Base-by-base conservation (phyloP, 345 rosid species). In the Salix viminalis region DNA sequence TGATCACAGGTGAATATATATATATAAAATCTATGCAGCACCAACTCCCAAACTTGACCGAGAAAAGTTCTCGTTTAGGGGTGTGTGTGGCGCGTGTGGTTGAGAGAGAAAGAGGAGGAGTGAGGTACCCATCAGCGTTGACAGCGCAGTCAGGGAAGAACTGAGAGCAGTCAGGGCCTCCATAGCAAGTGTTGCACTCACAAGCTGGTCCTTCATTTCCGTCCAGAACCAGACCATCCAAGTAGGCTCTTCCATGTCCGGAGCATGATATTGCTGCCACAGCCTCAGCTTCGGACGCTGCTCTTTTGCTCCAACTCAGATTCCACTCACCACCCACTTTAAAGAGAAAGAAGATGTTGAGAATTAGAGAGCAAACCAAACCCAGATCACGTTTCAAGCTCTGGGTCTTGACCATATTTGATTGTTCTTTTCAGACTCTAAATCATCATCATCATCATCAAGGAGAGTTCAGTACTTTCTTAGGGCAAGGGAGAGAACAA, bases 171-270 rank as follows among this genome's bases (percentile, higher is more conserved):
- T 91, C 82, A 48, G 76, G 68, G 37, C 91, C 93, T 16, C 79
- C 73, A 70, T 83, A 91, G 82, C 97, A 93, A 1, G 73, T 6
- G 78, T 86, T 84, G 70, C 94, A 93, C 80, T 93, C 97, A 61
- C 98, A 93, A 42, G 72, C 75, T n/a, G 88, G 88, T 41, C 36
- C 74, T 9, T 66, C 36, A 36, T 82, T 87, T 2, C 66, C 83
- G 65, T 67, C 83, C 7, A 56, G 46, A 65, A 84, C 74, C 67
- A 80, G 15, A 19, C 97, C 89, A 58, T 93, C 98, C 72, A 91
- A 50, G 69, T 62, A 93, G n/a, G 90, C 93, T 82, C 88, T 84
- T 5, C 97, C 94, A 39, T 91, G 94, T 66, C 93, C 91, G 0
- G 92, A 91, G 72, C 98, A 93, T 10, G 87, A 44, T 32, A 86